Evolutionary conservation across 108 stramenopile species (phyloP), one percentile per base, ranked within the genome.

Genomic region (Schizochytrium sp.): DNA sequence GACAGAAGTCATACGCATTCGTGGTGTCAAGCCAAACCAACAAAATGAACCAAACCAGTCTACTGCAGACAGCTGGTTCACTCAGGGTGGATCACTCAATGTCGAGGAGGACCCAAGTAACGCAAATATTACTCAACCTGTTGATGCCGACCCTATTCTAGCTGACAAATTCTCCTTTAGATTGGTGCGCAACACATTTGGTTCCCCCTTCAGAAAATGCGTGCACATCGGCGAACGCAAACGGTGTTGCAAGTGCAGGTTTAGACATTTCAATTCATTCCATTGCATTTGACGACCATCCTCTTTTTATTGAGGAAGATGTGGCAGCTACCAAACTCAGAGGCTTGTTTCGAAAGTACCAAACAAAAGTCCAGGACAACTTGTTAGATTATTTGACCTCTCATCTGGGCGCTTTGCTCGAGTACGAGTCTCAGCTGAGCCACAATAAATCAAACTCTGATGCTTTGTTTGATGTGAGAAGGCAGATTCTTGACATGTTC

Each of bases 401-500:
- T 5, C 76, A 83, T 28, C 47, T 83, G 10, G 53, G 53, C 45
- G 76, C 76, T n/a, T 53, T 83, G 2, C 13, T 83, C 1, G 76
- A 55, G 2, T 55, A 83, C 47, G 76, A 83, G 53, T 19, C 76
- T 3, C 53, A 49, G 10, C 28, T 83, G 45, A 47, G 53, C 47
- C 28, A 83, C 38, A 55, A 10, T 12, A 7, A 38, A 2, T 44
- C 2, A 15, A 69, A 15, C 2, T 8, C 64, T 10, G 64, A 69
- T 5, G 15, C 64, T 69, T 15, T 69, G 44, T 38, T 69, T 15
- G 28, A 46, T 1, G 53, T 83, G 1, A 47, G 28, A 55, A 49
- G 53, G 28, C 76, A 83, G 40, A 83, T 83, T 28, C 76, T 83
- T 28, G 76, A 83, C 50, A 83, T 83, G 76, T 83, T 83, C 76